These are phyloP conservation scores for Boletus subparvulus DNA, from an alignment of 768 basidiomycete species.

Conservation along the genomic window DNA sequence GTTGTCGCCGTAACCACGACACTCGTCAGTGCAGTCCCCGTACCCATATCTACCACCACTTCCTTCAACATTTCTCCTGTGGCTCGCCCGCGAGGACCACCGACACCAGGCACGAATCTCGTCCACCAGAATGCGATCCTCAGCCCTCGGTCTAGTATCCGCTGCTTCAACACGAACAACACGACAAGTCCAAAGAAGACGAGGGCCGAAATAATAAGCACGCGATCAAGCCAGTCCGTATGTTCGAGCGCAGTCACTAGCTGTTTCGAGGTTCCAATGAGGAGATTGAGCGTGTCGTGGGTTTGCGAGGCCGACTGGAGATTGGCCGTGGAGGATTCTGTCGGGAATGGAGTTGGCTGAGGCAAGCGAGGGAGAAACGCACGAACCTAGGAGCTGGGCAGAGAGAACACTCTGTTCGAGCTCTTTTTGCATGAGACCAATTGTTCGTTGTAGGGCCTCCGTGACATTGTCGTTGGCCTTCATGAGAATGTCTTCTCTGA, in stretches of 20 bases:
- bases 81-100: constrained; percentile 2
- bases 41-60: background rate
- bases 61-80: constrained; percentile 5
- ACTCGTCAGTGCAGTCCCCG: constrained; percentile 6
- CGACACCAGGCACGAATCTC: constrained; percentile 53
- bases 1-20: constrained; percentile 1
- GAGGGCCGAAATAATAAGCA: constrained; percentile 79
- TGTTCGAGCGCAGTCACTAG: constrained; percentile 87
- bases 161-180: constrained; percentile 84
- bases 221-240: constrained; percentile 88
- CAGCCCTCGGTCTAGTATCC: constrained; percentile 77
- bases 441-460: constrained; percentile 80
- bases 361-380: background rate
- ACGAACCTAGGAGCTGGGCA: constrained; percentile 77
- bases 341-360: background rate
- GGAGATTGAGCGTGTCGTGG: constrained; percentile 69
- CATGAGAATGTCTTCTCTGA: constrained; percentile 83
- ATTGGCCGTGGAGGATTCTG: constrained; percentile 78
- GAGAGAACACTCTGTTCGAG: constrained; percentile 87
- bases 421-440: constrained; percentile 86
- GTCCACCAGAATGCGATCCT: constrained; percentile 90
- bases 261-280: constrained; percentile 78
- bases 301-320: constrained; percentile 71
- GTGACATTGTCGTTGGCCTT: constrained; percentile 89
- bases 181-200: constrained; percentile 82